Percentiles rank a stretch among this genome's conserved stretches.
Conservation (phyloP, 345 rosid species). For the Iberis pinnata region DNA sequence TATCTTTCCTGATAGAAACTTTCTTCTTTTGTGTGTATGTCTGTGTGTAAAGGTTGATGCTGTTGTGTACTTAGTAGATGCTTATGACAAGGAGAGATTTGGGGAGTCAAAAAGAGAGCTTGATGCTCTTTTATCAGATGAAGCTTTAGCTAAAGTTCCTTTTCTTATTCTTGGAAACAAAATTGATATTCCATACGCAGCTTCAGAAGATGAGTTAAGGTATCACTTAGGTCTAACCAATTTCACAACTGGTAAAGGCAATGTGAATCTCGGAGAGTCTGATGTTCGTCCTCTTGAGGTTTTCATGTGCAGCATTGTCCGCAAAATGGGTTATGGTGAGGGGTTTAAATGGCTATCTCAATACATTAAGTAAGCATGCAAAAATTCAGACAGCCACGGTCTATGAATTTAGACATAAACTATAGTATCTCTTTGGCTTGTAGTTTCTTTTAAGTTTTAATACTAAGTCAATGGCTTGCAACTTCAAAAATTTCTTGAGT, state of each 20-base stretch:
- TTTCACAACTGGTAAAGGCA: conserved; percentile 73
- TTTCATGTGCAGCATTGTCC: conserved; percentile 78
- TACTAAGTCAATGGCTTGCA: conserved; percentile 2
- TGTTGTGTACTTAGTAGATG: conserved; percentile 71
- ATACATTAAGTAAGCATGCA: conserved; percentile 51
- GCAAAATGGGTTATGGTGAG: conserved; percentile 80
- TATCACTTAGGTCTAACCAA: conserved; percentile 57
- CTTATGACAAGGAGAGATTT: conserved; percentile 65
- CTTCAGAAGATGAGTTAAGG: conserved; percentile 63
- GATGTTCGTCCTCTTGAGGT: conserved; percentile 64
- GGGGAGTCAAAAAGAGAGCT: conserved; percentile 62
- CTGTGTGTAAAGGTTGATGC: conserved; percentile 53
- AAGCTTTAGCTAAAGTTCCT: conserved; percentile 49
- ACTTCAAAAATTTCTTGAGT: conserved; percentile 1
- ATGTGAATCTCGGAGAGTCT: conserved; percentile 40
- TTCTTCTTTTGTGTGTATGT: background rate
- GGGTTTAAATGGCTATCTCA: conserved; percentile 75
- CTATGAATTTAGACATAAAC: no score
- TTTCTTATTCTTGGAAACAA: conserved; percentile 74
- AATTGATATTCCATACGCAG: conserved; percentile 71
- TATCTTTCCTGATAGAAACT: background rate
- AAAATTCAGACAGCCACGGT: no score
- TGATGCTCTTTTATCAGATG: conserved; percentile 65
- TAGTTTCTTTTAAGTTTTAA: conserved; percentile 12
- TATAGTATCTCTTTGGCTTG: background rate